Percentiles rank a stretch among this genome's conserved stretches.
phyloP scores from a whole-genome alignment of 129 eudicot species.

The Daucus carota region DNA sequence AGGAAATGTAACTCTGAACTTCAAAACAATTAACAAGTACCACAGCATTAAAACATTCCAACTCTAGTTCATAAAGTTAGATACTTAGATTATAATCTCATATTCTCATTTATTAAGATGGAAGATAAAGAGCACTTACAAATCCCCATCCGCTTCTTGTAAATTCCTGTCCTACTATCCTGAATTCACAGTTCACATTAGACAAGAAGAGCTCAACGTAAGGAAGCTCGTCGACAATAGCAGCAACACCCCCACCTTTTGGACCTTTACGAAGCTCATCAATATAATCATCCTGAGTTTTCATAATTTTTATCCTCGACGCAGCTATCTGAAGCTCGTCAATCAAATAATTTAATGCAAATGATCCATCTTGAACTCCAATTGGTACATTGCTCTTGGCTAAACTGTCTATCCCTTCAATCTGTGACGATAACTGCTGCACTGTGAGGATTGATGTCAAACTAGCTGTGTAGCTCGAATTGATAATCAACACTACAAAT shows the following conservation, averaged over 20 bases:
- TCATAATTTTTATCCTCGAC: constrained; percentile 51
- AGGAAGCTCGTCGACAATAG: constrained; percentile 83
- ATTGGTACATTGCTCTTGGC: constrained; percentile 53
- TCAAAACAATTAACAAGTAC: neutral
- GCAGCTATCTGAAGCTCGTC: constrained; percentile 47
- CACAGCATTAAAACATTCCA: neutral
- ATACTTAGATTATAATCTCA: neutral
- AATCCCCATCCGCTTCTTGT: constrained; percentile 94
- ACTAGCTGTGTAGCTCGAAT: constrained; percentile 92
- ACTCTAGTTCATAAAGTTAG: too few relatives aligned
- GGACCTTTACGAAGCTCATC: constrained; percentile 59
- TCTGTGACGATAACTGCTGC: constrained; percentile 55
- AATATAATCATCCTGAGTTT: constrained; percentile 48
- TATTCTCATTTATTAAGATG: neutral
- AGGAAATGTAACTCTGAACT: neutral
- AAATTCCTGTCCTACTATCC: constrained; percentile 68
- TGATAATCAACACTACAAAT: constrained; percentile 70
- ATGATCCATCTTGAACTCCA: constrained; percentile 83
- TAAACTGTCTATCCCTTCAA: constrained; percentile 73
- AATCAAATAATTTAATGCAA: constrained; percentile 52
- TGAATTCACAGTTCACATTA: constrained; percentile 50
- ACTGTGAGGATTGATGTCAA: constrained; percentile 89
- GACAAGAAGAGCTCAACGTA: constrained; percentile 67
- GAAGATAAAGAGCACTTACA: constrained; percentile 37
- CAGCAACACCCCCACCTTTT: constrained; percentile 64